A percentile compares a stretch with the other conserved stretches of the same genome.
Evolutionary conservation across 2,329 filamentous ascomycete species (phyloP).

Genomic region (Clonostachys solani): DNA sequence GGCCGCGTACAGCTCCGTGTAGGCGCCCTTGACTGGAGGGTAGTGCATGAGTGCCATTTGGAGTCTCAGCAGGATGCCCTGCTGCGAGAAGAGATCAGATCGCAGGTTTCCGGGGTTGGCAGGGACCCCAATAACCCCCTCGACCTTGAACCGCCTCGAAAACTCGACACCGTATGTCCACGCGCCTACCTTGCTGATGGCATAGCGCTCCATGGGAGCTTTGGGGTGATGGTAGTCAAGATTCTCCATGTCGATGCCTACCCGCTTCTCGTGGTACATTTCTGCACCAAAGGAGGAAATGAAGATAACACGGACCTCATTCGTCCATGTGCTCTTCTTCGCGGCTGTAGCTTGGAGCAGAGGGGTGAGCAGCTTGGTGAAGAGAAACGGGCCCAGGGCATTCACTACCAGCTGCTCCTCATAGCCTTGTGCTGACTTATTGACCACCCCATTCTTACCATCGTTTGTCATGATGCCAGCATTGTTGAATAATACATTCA

Average conservation of each 20-base stretch:
- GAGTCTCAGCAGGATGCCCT: constrained; percentile 6
- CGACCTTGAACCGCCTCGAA: constrained; percentile 11
- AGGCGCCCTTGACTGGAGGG: constrained; percentile 32
- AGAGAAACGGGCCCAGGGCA: constrained; percentile 26
- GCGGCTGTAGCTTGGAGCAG: constrained; percentile 19
- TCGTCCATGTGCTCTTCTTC: constrained; percentile 11
- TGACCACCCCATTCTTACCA: neutral
- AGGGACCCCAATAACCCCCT: constrained; percentile 14
- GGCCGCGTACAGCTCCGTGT: constrained; percentile 41
- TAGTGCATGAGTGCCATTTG: constrained; percentile 11
- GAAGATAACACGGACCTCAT: constrained; percentile 14
- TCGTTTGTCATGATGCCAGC: constrained; percentile 24
- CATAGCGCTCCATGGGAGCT: constrained; percentile 8
- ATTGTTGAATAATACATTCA: constrained; percentile 34
- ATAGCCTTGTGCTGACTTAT: constrained; percentile 8
- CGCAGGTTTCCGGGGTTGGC: constrained; percentile 28
- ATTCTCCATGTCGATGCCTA: constrained; percentile 12
- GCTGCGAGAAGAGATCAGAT: constrained; percentile 20
- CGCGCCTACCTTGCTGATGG: constrained; percentile 13
- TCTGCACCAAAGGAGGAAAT: constrained; percentile 4
- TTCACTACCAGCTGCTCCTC: constrained; percentile 32
- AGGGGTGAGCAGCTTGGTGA: constrained; percentile 27
- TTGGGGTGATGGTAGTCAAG: constrained; percentile 12
- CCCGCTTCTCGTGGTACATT: constrained; percentile 4
- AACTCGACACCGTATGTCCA: constrained; percentile 13